A percentile compares a stretch with the other conserved stretches of the same genome.
phyloP scores from a whole-genome alignment of 1,284 basidiomycete genomes.

The Singerocomus inundabilis region DNA sequence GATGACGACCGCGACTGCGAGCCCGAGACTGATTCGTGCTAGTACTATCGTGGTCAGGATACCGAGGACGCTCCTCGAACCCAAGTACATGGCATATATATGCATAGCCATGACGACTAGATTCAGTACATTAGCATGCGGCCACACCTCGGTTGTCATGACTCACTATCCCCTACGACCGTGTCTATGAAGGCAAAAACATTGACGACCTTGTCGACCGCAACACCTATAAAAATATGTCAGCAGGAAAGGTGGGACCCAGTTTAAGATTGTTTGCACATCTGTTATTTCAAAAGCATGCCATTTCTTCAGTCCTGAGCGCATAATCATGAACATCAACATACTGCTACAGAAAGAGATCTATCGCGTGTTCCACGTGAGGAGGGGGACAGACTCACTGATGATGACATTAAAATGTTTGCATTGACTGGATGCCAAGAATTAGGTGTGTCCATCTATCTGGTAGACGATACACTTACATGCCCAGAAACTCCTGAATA shows the following conservation, averaged over 20 bases:
- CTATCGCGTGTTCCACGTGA: background rate
- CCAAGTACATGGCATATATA: constrained; percentile 23
- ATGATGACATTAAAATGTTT: constrained; percentile 14
- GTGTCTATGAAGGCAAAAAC: constrained; percentile 10
- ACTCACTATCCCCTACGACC: constrained; percentile 16
- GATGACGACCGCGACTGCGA: constrained; percentile 9
- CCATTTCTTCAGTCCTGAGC: background rate
- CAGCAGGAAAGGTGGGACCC: background rate
- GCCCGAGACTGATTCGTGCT: constrained; percentile 8
- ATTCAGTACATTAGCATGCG: background rate
- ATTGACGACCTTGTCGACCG: constrained; percentile 13
- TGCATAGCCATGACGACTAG: constrained; percentile 20
- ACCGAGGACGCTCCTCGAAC: constrained; percentile 9
- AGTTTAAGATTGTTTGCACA: constrained; percentile 7
- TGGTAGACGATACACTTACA: constrained; percentile 1
- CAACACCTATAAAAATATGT: constrained; percentile 7
- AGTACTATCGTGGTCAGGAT: constrained; percentile 11
- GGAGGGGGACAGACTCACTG: background rate
- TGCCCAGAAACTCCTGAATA: constrained; percentile 17
- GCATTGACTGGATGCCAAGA: constrained; percentile 13
- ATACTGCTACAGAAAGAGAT: constrained; percentile 7
- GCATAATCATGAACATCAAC: background rate
- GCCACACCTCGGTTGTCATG: background rate
- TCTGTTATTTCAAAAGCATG: constrained; percentile 4
- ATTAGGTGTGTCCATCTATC: background rate